Evolutionary conservation across 2,329 filamentous ascomycete species (phyloP), one percentile per base, ranked within the genome.

Genomic region (Cladosporium sp.): DNA sequence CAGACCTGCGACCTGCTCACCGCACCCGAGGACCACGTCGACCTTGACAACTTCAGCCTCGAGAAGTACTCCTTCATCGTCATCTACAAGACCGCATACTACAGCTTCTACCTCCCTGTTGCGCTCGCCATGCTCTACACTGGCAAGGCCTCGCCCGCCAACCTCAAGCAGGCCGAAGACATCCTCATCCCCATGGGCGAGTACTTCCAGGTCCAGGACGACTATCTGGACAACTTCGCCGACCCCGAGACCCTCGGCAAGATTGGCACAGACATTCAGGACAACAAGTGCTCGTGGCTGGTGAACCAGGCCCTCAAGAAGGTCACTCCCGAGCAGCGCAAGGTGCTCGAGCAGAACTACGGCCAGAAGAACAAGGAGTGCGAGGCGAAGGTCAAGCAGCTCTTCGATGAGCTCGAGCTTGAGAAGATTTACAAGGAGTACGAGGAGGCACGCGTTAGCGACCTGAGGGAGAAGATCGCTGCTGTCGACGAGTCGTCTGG

Each of bases 251-350:
- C 92, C 71, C 94, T 99, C 73, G 94, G 94, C 76, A 99, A 99
- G 85, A 96, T 97, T 65, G 94, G 94, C 66, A 99, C 94, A 61
- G 94, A 99, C 72, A 99, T 99, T 76, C 88, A 92, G 82, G 94
- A 99, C 80, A 99, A 99, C 85, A 99, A 99, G 84, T 99, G 94
- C 83, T 95, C 90, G 42, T 99, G 94, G 94, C 81, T 99, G 61
- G 84, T 99, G 76, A 99, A 99, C 83, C 88, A 96, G 78, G 94
- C 94, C 49, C 82, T 99, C 60, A 83, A 86, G 74, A 83, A 88
- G 63, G 89, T 85, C 64, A 92, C 84, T 2, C 86, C 90, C 1
- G 91, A 93, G 74, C 94, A 99, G 83, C 87, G 92, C 72, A 83
- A 89, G 77, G 76, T 95, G 39, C 86, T 99, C 54, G 91, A 97